Base-by-base conservation (phyloP, 345 rosid genomes). In the Mercurialis annua region DNA sequence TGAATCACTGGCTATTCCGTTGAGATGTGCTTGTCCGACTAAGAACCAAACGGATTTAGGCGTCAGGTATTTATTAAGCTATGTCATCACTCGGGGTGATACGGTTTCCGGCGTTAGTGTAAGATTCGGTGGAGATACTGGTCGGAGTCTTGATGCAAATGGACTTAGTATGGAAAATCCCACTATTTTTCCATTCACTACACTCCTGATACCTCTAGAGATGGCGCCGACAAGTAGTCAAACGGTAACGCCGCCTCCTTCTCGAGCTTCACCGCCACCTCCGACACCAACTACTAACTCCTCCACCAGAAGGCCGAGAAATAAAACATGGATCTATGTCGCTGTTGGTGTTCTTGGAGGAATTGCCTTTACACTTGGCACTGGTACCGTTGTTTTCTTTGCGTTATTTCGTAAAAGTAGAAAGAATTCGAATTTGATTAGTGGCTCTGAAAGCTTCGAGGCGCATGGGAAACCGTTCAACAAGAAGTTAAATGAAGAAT, bases 291-390 rank as follows among this genome's bases (percentile, higher is more conserved):
- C 78, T 21, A 42, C 69, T 24, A 21, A 78, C n/a, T 23, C 47
- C 17, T 56, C 84, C 29, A 44, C 49, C 34, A 53, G 47, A 24
- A 55, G 83, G 67, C 55, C 82, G 67, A 70, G 80, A 14, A 78
- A 40, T 40, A 78, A 64, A 68, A 77, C 86, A n/a, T 86, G 96
- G 98, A 48, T 87, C 50, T 87, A 82, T 69, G 70, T 72, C 27
- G 58, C 82, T 46, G 75, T 66, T n/a, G 86, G 89, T 29, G 73
- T 80, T 69, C 58, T 81, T 18, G 86, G 72, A 47, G 92, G 92
- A 75, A 71, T 47, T 71, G 79, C 59, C 55, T 43, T 84, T 42
- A 47, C 78, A 10, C 15, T 70, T 38, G 52, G 68, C 43, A 14
- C 73, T 29, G 78, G 87, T 15, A 50, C 23, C 7, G 20, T 59